Evolutionary conservation across 805 yeast species (phyloP), one percentile per base, ranked within the genome.

Genomic region (Yarrowia sp.): DNA sequence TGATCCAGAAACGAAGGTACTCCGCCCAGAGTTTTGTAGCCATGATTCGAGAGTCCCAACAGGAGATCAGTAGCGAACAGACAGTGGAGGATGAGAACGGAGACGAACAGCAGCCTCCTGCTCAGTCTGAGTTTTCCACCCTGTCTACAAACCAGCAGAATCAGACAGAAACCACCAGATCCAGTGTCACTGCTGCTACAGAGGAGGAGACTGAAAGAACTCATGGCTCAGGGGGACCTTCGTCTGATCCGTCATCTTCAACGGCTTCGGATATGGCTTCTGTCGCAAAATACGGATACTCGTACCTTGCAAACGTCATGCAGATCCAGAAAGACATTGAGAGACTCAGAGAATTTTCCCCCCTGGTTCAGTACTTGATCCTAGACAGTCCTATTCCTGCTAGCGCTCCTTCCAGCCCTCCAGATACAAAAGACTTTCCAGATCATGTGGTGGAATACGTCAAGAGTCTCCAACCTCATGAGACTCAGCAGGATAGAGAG

Each of bases 1-100:
- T 58, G 14, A 58, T 58, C 19, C 64, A 43, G 50, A 58, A 43
- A 33, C 39, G 64, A 2, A 19, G 50, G 24, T 58, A 20, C 42
- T 58, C 64, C 7, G 64, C 64, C 50, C 64, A 58, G 33, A 58
- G 50, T 40, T 58, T 58, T 58, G 64, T 40, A 12, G 39, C 50
- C 40, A 58, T 43, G 46, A n/a, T 58, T 17, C 49, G 49, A 55
- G 63, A 52, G n/a, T 12, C 58, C 4, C 58, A 52, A 9, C 42
- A 52, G 17, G 58, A 30, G 8, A 9, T n/a, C 36, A 20, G 46
- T 17, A 9, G 20, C 3, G 58, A 52, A 19, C 58, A 52, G 42
- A 2, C 58, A 0, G 43, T 52, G n/a, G 58, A 52, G 7, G 58
- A 52, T 14, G 58, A 52, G 1, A 24, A 24, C 30, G 30, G 30